These are phyloP conservation scores for Pseudopithomyces maydicus DNA, from an alignment of 2,329 filamentous ascomycete species.

Conservation along the genomic window DNA sequence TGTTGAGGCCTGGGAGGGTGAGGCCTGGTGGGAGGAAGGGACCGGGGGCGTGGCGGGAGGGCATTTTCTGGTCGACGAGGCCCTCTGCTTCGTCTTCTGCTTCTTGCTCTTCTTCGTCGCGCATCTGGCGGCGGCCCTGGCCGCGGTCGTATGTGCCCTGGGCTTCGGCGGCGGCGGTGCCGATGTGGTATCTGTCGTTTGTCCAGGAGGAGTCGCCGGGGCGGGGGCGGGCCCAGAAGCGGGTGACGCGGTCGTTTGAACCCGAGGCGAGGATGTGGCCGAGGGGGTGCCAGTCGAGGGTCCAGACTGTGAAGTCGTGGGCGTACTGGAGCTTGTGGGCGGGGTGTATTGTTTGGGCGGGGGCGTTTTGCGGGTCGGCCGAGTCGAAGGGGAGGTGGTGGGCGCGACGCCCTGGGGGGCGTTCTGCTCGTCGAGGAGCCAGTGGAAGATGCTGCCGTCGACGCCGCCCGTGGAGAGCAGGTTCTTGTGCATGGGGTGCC, in stretches of 20 bases:
- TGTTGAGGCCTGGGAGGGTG: conserved; percentile 38
- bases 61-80: conserved; percentile 88
- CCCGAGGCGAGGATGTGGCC: conserved; percentile 95
- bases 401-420: conserved; percentile 73
- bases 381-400: conserved; percentile 84
- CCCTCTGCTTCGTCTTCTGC: conserved; percentile 92
- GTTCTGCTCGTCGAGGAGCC: conserved; percentile 94
- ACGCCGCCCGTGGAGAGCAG: conserved; percentile 88
- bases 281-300: conserved; percentile 94
- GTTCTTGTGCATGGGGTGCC: conserved; percentile 91
- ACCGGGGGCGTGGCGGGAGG: conserved; percentile 59
- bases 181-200: conserved; percentile 94
- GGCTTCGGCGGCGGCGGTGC: conserved; percentile 88
- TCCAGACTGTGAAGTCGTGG: conserved; percentile 96
- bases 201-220: conserved; percentile 85
- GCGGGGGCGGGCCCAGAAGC: conserved; percentile 92
- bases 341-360: conserved; percentile 89
- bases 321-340: conserved; percentile 86
- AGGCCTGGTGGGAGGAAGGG: conserved; percentile 67
- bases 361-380: conserved; percentile 76
- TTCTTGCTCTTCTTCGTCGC: conserved; percentile 93
- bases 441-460: conserved; percentile 89
- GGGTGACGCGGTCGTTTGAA: conserved; percentile 93
- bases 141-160: conserved; percentile 92
- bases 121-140: conserved; percentile 75